Evolutionary conservation across 2,329 filamentous ascomycete species (phyloP), one percentile per base, ranked within the genome.

Genomic region (Colletotrichum tabaci): DNA sequence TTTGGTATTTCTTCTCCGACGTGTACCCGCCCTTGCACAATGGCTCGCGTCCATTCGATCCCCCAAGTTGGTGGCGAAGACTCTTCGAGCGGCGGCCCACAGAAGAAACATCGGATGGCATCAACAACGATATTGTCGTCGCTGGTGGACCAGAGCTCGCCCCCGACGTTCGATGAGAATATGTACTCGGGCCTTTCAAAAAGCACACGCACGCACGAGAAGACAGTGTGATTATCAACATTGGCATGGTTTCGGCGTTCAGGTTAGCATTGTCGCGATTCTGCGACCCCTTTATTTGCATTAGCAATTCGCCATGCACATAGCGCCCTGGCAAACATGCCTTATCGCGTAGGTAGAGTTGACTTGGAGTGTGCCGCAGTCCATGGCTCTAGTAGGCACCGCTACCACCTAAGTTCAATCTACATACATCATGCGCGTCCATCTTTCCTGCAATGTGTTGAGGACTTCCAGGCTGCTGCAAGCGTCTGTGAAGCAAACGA

Each of bases 1-100:
- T 98, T 50, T 98, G 95, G 93, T 99, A 98, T 82, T 99, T 98
- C 84, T 98, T 98, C 82, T 94, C 92, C 71, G 96, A 99, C 80
- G 95, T 99, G 18, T 99, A 98, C 82, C 96, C 96, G 4, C 93
- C 95, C 3, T 88, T 98, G 53, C 94, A 98, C 82, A 91, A 93
- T 74, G 94, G 94, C 21, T 92, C 93, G 62, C 89, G 94, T 67
- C 96, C 96, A 0, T 87, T 99, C 58, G 96, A 98, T 77, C 96
- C 96, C 47, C 96, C 96, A 0, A 84, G 85, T 71, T 98, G 94
- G 92, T 99, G 96, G 96, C 89, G 93, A 69, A 89, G 95, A 52
- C 79, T 98, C 21, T 98, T 98, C 78, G 95, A 92, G 75, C 84
- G 87, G n/a, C 84, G 85, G 58, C 83, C 79, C 44, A 79, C 77